phyloP scores from a whole-genome alignment of 192 early-diverging fungal genomes.

The Obelidium mucronatum region DNA sequence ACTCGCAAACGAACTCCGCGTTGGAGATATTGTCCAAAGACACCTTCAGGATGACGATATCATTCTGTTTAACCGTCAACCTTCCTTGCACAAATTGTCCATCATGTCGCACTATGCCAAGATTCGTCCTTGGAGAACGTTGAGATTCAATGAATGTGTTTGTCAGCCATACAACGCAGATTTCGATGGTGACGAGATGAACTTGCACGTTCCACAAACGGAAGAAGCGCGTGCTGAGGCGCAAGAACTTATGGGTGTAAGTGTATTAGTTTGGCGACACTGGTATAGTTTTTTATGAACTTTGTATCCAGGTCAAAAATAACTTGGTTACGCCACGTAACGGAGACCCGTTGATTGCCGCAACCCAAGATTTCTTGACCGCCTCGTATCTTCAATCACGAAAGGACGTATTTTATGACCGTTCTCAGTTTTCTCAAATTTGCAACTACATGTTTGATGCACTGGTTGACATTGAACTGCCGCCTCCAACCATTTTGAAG shows the following conservation, averaged over 20 bases:
- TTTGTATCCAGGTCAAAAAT: slow-evolving; percentile 68
- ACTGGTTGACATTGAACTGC: slow-evolving; percentile 84
- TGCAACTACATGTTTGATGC: slow-evolving; percentile 93
- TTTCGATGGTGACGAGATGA: slow-evolving; percentile 99
- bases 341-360: slow-evolving; percentile 97
- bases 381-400: slow-evolving; percentile 91
- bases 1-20: slow-evolving; percentile 74
- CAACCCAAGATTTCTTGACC: slow-evolving; percentile 99
- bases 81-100: slow-evolving; percentile 93
- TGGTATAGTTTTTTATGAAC: slow-evolving; percentile 31
- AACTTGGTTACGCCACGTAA: slow-evolving; percentile 98
- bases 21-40: slow-evolving; percentile 95
- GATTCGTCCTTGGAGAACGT: slow-evolving; percentile 95
- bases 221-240: slow-evolving; percentile 98
- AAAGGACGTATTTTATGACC: slow-evolving; percentile 95
- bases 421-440: slow-evolving; percentile 90
- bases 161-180: slow-evolving; percentile 99
- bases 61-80: slow-evolving; percentile 98
- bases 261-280: background rate
- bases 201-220: slow-evolving; percentile 98
- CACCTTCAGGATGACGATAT: slow-evolving; percentile 94
- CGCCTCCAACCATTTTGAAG: slow-evolving; percentile 91
- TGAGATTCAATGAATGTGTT: slow-evolving; percentile 99
- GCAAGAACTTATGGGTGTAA: slow-evolving; percentile 89
- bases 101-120: slow-evolving; percentile 98